Evolutionary conservation across 225 moss, liverwort and hornwort genomes (phyloP), one percentile per base, ranked within the genome.

Genomic region (Pseudisothecium myosuroides): DNA sequence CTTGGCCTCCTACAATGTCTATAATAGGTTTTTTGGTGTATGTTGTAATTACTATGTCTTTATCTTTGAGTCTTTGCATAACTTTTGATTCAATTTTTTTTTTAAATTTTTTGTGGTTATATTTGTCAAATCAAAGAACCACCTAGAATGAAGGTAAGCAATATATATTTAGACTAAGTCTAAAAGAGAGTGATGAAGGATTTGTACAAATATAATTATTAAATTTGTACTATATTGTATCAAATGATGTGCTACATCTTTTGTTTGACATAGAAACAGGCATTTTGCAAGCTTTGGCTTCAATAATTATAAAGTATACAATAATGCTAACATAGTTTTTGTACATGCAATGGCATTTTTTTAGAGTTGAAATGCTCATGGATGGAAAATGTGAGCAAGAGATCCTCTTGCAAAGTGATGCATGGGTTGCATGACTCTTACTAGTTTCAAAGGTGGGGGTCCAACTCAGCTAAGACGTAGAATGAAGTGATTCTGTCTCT

Each of bases 391-490:
- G 17, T 39, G 2, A 55, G 5, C 39, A 59, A 41, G 17, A 41
- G 17, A 59, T 28, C 18, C 0, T 41, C 26, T 39, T 58, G 12
- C 12, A 80, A 28, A 41, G 0, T 80, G 1, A 55, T n/a, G 26
- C 10, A 8, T 55, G 10, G 37, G 2, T 0, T 37, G 7, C 1
- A 78, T 78, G 37, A 16, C 4, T 39, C 5, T 27, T 28, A 3
- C 8, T 80, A n/a, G 12, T n/a, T 56, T n/a, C 0, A 0, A 5
- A 58, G 4, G 39, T 39, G 39, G 12, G 3, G 19, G 19, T 58
- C 12, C 5, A 58, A 12, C 4, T n/a, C 39, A 80, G 8, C n/a
- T 56, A 56, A 56, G 5, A 41, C 0, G 2, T 39, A 19, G 4
- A 20, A 41, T 80, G 12, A 55, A 58, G 28, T n/a, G 17, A 58